Evolutionary conservation across 2,329 filamentous ascomycete genomes (phyloP).

Genomic region (Cercospora sp.): DNA sequence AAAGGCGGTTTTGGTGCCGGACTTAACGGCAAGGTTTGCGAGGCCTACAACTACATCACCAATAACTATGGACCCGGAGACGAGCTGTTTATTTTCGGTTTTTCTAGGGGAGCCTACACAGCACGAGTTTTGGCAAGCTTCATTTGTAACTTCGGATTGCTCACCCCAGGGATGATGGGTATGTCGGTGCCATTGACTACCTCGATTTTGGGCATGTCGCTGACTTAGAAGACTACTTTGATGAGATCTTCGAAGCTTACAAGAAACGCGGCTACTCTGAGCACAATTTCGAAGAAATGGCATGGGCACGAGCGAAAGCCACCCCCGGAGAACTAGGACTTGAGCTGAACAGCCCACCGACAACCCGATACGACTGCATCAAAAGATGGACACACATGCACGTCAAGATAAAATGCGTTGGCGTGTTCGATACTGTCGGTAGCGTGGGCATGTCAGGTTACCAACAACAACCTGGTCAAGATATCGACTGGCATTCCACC

Average conservation of each 20-base stretch:
- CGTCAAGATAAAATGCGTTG: conserved; percentile 44
- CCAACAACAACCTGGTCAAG: conserved; percentile 21
- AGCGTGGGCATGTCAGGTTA: conserved; percentile 28
- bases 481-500: conserved; percentile 24
- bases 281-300: conserved; percentile 23
- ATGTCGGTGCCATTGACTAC: neutral
- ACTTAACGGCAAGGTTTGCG: conserved; percentile 24
- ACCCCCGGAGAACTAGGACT: conserved; percentile 22
- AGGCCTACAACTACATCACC: conserved; percentile 36
- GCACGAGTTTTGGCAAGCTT: conserved; percentile 37
- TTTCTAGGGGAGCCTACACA: conserved; percentile 36
- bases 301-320: conserved; percentile 18
- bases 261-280: conserved; percentile 19
- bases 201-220: neutral
- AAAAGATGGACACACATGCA: conserved; percentile 27
- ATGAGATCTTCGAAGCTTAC: conserved; percentile 25
- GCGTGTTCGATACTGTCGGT: conserved; percentile 51
- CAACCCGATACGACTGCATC: conserved; percentile 20
- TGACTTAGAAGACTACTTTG: conserved; percentile 18
- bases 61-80: conserved; percentile 34
- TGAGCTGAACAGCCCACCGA: conserved; percentile 12
- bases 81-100: conserved; percentile 38
- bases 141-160: conserved; percentile 32
- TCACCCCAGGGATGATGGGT: conserved; percentile 27
- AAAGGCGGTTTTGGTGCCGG: conserved; percentile 28